These are phyloP conservation scores for Pseudohalonectria lignicola DNA, from an alignment of 2,329 filamentous ascomycete species.

Conservation along the genomic window DNA sequence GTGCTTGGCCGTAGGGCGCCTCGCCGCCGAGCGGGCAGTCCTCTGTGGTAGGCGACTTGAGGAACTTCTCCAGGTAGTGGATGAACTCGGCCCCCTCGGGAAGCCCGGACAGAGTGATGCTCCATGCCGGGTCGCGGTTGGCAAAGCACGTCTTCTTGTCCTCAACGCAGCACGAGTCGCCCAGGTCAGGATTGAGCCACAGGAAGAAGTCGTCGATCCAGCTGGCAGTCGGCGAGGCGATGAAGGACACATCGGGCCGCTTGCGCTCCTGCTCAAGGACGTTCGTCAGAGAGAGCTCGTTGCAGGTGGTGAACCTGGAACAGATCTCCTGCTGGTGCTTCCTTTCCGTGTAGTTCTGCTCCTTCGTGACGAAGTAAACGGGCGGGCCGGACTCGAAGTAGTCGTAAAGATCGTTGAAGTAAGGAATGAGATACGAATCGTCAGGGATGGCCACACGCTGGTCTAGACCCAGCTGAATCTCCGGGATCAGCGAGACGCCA, in stretches of 20 bases:
- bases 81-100: constrained; percentile 88
- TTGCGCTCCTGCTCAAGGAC: constrained; percentile 92
- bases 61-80: constrained; percentile 73
- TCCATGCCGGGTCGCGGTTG: constrained; percentile 70
- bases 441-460: constrained; percentile 90
- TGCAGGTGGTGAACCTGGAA: constrained; percentile 81
- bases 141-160: constrained; percentile 66
- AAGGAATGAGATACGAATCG: constrained; percentile 88
- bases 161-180: constrained; percentile 61
- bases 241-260: constrained; percentile 75
- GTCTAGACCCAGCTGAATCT: constrained; percentile 78
- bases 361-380: constrained; percentile 86
- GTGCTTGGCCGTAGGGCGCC: constrained; percentile 74
- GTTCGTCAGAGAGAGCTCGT: constrained; percentile 74
- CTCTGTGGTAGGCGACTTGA: constrained; percentile 66
- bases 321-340: constrained; percentile 76
- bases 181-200: constrained; percentile 81
- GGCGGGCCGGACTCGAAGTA: constrained; percentile 89
- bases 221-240: constrained; percentile 78
- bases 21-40: constrained; percentile 82
- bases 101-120: constrained; percentile 82
- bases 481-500: constrained; percentile 72
- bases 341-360: constrained; percentile 68
- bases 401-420: constrained; percentile 90
- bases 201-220: constrained; percentile 97